A percentile compares a stretch with the other conserved stretches of the same genome.
These are phyloP conservation scores for Piloderma croceum DNA, from an alignment of 768 basidiomycete genomes.

Conservation along the genomic window DNA sequence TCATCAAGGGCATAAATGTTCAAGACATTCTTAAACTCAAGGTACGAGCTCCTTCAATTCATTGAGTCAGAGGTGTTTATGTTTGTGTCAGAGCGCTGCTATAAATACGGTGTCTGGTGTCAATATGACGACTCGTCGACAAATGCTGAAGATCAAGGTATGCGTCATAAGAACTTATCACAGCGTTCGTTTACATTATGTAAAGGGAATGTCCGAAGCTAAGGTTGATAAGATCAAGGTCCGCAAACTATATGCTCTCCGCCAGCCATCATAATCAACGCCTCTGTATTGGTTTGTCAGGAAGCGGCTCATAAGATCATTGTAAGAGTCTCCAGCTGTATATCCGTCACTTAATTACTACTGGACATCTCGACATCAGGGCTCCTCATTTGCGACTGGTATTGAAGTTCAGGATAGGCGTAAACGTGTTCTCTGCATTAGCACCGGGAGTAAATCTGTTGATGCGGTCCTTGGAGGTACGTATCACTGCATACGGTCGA, in stretches of 20 bases:
- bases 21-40: slow-evolving; percentile 95
- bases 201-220: slow-evolving; percentile 89
- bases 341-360: slow-evolving; percentile 3
- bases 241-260: slow-evolving; percentile 6
- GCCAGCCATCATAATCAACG: neutral
- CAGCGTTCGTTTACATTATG: slow-evolving; percentile 3
- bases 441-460: slow-evolving; percentile 90
- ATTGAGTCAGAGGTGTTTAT: slow-evolving; percentile 6
- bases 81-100: slow-evolving; percentile 47
- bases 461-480: slow-evolving; percentile 84
- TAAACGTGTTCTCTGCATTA: slow-evolving; percentile 74
- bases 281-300: slow-evolving; percentile 31
- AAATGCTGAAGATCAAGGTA: slow-evolving; percentile 92
- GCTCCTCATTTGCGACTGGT: slow-evolving; percentile 88
- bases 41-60: slow-evolving; percentile 34
- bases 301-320: slow-evolving; percentile 88
- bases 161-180: slow-evolving; percentile 6
- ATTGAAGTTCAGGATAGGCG: slow-evolving; percentile 86
- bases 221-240: slow-evolving; percentile 98
- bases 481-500: slow-evolving; percentile 10
- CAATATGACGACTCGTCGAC: slow-evolving; percentile 85
- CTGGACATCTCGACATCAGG: slow-evolving; percentile 37
- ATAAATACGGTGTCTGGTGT: slow-evolving; percentile 85
- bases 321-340: slow-evolving; percentile 32
- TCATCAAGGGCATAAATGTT: slow-evolving; percentile 79